These are phyloP conservation scores for Blastobotrys chiropterorum DNA, from an alignment of 805 yeast genomes.

Conservation along the genomic window DNA sequence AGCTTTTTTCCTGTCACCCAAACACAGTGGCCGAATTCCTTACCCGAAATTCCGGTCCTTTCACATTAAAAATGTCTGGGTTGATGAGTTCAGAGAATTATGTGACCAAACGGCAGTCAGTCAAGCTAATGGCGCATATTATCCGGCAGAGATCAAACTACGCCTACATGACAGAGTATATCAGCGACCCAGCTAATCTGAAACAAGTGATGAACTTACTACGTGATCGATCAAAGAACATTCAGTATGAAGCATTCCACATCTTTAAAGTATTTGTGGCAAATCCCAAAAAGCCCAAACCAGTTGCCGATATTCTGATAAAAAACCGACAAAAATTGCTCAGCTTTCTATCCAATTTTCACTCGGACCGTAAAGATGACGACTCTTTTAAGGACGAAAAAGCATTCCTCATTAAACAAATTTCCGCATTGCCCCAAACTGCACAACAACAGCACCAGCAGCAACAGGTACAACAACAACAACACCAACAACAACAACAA, in stretches of 20 bases:
- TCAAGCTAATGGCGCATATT: constrained; percentile 63
- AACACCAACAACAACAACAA: constrained; percentile 7
- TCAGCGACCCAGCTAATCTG: constrained; percentile 73
- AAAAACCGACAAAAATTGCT: constrained; percentile 78
- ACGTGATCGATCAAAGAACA: constrained; percentile 82
- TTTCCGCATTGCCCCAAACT: constrained; percentile 37
- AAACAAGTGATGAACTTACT: constrained; percentile 80
- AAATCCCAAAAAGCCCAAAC: constrained; percentile 82
- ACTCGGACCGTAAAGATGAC: constrained; percentile 56
- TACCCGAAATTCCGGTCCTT: constrained; percentile 45
- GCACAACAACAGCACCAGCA: constrained; percentile 8
- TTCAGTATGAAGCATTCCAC: constrained; percentile 87
- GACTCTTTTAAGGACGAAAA: constrained; percentile 68
- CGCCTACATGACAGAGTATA: constrained; percentile 65
- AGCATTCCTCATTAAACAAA: constrained; percentile 69
- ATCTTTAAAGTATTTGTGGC: constrained; percentile 95
- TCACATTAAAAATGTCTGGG: constrained; percentile 58
- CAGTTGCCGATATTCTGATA: constrained; percentile 70
- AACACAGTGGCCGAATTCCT: constrained; percentile 67
- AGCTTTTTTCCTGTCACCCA: constrained; percentile 63
- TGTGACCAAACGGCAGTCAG: constrained; percentile 87
- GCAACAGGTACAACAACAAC: constrained; percentile 9
- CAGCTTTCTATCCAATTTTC: constrained; percentile 60
- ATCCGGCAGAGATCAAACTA: constrained; percentile 68
- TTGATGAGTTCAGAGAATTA: constrained; percentile 74